Evolutionary conservation across 1,284 basidiomycete species (phyloP), one percentile per base, ranked within the genome.

Genomic region (Naganishia cerealis): DNA sequence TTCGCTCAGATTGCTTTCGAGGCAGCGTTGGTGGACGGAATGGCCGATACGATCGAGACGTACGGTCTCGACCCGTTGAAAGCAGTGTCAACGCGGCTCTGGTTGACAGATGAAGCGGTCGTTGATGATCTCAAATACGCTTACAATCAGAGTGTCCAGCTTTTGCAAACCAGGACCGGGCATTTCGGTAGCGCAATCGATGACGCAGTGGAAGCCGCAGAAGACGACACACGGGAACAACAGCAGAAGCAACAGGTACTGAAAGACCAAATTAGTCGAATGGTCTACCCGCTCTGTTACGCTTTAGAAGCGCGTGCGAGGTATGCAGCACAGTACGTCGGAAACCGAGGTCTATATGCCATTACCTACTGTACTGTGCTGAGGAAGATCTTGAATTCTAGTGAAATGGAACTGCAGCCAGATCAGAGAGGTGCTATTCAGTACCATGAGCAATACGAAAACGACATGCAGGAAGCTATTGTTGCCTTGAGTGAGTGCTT

Each of bases 61-160:
- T 99, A 98, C 77, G 90, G 90, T 33, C 83, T 97, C 59, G 83
- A 86, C 59, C 67, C 75, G 0, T 68, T 73, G 15, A 81, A 85
- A 40, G 88, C 88, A 0, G 66, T 73, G 0, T 86, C 88, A 82
- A 83, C 86, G 67, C 86, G 89, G 72, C 87, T 91, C 0, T 99
- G 95, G 95, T 92, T 92, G 2, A 92, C 79, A 87, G 76, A 84
- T 84, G 72, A 82, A 85, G 8, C 78, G 0, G 79, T 91, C 55
- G 86, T 96, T 66, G 87, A 91, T 57, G 83, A 88, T 29, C 81
- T 92, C 3, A 84, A 90, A 53, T 84, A 85, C 55, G 84, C 94
- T 24, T 94, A 94, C 75, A 85, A 88, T 62, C 79, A 85, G 1
- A 91, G 90, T 0, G 86, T 82, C 53, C 73, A 75, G 4, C 71